Evolutionary conservation across 1,139 yeast genomes (phyloP).

Genomic region (Pichia sp.): DNA sequence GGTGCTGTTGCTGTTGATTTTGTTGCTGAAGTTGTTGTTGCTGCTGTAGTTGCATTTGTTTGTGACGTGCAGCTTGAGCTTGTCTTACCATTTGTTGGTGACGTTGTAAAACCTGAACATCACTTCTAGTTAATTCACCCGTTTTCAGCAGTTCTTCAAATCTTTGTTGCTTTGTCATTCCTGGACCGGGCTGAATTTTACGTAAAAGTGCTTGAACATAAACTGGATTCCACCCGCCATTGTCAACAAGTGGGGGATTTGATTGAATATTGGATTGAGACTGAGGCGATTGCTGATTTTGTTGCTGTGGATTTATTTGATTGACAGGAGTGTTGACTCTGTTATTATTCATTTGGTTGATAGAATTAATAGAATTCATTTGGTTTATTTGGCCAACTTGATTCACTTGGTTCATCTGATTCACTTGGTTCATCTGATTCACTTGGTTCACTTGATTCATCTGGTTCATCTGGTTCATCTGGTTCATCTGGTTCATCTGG

Average conservation of each 20-base stretch:
- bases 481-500: neutral
- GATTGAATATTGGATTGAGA: neutral
- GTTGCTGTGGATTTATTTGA: neutral
- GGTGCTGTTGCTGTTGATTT: neutral
- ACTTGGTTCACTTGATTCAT: neutral
- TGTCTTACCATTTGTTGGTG: constrained; percentile 28
- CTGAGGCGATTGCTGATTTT: neutral
- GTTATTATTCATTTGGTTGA: neutral
- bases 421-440: neutral
- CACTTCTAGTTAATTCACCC: constrained; percentile 27
- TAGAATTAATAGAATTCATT: neutral
- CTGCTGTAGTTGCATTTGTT: constrained; percentile 19
- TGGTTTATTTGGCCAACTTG: neutral
- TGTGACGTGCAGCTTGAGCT: constrained; percentile 23
- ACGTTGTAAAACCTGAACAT: constrained; percentile 25
- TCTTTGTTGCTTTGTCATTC: constrained; percentile 28
- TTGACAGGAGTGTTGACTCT: neutral
- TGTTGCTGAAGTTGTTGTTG: neutral
- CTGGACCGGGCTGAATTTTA: constrained; percentile 29
- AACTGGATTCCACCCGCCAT: constrained; percentile 13
- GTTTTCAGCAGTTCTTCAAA: constrained; percentile 26
- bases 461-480: constrained; percentile 4
- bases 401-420: neutral
- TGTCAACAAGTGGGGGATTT: neutral
- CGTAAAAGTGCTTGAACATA: constrained; percentile 24